Conservation (phyloP, 176 grass and related monocot species). For the Panicum miliaceum region DNA sequence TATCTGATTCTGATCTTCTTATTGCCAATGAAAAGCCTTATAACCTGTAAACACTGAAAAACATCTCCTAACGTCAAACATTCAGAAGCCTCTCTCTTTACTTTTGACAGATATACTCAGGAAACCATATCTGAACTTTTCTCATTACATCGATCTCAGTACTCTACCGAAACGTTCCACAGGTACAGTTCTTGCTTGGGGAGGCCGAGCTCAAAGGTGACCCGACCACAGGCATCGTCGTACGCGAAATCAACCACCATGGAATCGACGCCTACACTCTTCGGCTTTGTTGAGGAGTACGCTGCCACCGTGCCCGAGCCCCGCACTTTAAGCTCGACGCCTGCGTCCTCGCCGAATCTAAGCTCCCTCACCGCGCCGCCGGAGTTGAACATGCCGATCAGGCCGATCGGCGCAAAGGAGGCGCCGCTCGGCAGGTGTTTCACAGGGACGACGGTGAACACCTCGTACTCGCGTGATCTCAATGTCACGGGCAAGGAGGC, state of each 20-base stretch:
- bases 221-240: slow-evolving; percentile 42
- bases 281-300: slow-evolving; percentile 63
- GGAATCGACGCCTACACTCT: slow-evolving; percentile 44
- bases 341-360: not conserved
- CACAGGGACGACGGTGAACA: slow-evolving; percentile 67
- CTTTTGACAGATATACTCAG: not conserved
- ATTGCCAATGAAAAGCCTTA: too few species aligned
- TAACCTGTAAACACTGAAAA: too few species aligned
- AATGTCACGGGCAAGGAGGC: slow-evolving; percentile 64
- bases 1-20: too few species aligned
- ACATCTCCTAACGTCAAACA: not conserved
- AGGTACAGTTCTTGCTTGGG: slow-evolving; percentile 53
- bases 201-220: slow-evolving; percentile 53
- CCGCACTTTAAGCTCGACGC: slow-evolving; percentile 43
- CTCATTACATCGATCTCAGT: slow-evolving; percentile 26
- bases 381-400: slow-evolving; percentile 76
- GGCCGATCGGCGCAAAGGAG: slow-evolving; percentile 70
- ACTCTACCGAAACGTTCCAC: slow-evolving; percentile 52
- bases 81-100: not conserved
- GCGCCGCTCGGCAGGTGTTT: slow-evolving; percentile 49
- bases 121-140: not conserved
- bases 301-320: slow-evolving; percentile 53
- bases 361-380: slow-evolving; percentile 64
- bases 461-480: slow-evolving; percentile 67
- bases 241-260: slow-evolving; percentile 49